Conservation (phyloP, 169 alveolate genomes). For the Ichthyophthirius multifiliis region DNA sequence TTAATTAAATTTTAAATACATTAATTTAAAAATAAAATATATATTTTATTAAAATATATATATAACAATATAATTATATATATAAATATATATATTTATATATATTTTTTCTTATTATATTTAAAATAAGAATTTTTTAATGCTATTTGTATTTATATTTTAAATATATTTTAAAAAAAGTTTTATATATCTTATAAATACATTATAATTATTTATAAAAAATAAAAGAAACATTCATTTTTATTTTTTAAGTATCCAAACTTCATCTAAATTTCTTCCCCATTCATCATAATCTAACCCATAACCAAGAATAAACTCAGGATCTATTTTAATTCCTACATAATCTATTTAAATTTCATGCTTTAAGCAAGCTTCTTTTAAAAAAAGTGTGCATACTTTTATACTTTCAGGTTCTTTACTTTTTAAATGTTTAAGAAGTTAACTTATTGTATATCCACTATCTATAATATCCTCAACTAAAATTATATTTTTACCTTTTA, state of each 20-base stretch:
- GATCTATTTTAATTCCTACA: constrained; percentile 20
- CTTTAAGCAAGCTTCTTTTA: constrained; percentile 14
- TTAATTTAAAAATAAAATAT: too few species aligned
- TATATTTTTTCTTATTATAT: too few species aligned
- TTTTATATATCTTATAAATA: too few species aligned
- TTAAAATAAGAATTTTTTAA: too few species aligned
- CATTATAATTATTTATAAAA: too few species aligned
- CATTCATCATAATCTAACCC: constrained; percentile 43
- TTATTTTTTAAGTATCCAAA: constrained; percentile 7
- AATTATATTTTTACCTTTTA: constrained; percentile 23
- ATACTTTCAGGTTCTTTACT: constrained; percentile 16
- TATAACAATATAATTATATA: too few species aligned
- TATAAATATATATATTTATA: too few species aligned
- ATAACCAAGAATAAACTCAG: constrained; percentile 37
- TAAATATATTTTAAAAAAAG: too few species aligned
- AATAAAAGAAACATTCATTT: too few species aligned
- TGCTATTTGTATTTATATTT: too few species aligned
- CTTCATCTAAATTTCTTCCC: constrained; percentile 20
- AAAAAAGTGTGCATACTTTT: constrained; percentile 23
- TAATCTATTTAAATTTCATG: constrained; percentile 7
- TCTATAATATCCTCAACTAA: constrained; percentile 45
- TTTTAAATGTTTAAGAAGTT: constrained; percentile 2
- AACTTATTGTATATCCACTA: constrained; percentile 27
- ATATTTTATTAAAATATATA: too few species aligned
- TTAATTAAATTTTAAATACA: too few species aligned